Evolutionary conservation across 768 basidiomycete species (phyloP).

Genomic region (Tremella mesenterica): DNA sequence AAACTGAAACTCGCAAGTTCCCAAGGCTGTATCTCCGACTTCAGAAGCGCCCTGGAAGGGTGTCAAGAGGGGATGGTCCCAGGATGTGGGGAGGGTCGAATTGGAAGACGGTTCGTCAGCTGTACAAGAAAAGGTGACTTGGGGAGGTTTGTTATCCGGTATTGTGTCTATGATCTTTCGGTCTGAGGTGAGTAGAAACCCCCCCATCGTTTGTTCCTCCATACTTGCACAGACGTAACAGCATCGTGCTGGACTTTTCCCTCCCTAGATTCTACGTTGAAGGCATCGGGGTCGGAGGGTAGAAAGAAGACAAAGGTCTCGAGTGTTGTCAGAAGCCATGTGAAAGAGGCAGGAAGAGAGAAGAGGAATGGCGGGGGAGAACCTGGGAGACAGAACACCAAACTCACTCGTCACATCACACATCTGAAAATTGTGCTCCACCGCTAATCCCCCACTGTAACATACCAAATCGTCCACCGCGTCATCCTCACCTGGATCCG

Average conservation of each 20-base stretch:
- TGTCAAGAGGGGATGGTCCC: conserved; percentile 17
- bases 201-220: conserved; percentile 68
- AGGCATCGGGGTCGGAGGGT: neutral
- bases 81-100: conserved; percentile 4
- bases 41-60: conserved; percentile 6
- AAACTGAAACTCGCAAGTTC: conserved; percentile 88
- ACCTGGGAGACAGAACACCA: neutral
- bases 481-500: conserved; percentile 45
- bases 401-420: conserved; percentile 92
- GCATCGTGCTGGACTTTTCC: too few species aligned
- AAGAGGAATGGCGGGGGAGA: neutral
- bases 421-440: conserved; percentile 95
- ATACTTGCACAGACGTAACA: too few species aligned
- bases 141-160: conserved; percentile 72
- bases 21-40: conserved; percentile 48
- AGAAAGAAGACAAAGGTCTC: neutral
- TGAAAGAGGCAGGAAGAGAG: neutral
- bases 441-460: conserved; percentile 83
- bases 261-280: too few species aligned
- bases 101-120: conserved; percentile 36
- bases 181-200: conserved; percentile 50
- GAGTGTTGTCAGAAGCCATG: too few species aligned
- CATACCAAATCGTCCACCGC: conserved; percentile 69
- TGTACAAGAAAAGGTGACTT: conserved; percentile 87
- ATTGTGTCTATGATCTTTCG: conserved; percentile 90